These are phyloP conservation scores for Ophiocordyceps camponoti-saundersi DNA, from an alignment of 2,329 filamentous ascomycete species.

Conservation along the genomic window DNA sequence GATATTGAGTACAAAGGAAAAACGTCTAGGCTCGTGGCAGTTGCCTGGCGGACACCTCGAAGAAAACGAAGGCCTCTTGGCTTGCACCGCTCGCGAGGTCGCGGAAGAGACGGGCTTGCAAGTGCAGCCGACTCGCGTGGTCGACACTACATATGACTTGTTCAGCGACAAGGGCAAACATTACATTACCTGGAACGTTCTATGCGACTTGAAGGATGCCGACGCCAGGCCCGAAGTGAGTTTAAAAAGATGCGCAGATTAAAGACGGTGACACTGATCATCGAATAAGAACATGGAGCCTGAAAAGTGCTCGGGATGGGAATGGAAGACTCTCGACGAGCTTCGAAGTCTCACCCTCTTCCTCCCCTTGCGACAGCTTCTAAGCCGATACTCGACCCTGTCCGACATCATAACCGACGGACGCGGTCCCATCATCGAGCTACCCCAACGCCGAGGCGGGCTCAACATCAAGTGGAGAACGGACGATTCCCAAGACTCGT, in stretches of 20 bases:
- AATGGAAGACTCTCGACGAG: constrained; percentile 28
- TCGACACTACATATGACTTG: constrained; percentile 50
- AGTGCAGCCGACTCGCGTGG: constrained; percentile 32
- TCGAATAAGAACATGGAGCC: constrained; percentile 22
- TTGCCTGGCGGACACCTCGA: constrained; percentile 66
- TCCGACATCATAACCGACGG: constrained; percentile 4
- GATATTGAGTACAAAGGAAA: constrained; percentile 3
- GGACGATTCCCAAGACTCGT: not conserved
- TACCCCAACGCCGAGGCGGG: not conserved
- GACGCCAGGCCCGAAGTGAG: constrained; percentile 34
- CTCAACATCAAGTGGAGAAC: not conserved
- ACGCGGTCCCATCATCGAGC: not conserved
- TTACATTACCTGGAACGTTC: constrained; percentile 59
- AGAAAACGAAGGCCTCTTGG: constrained; percentile 41
- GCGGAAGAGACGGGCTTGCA: constrained; percentile 53
- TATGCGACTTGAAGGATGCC: constrained; percentile 29
- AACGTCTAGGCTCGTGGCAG: constrained; percentile 37
- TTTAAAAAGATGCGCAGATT: no score
- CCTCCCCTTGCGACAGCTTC: constrained; percentile 14
- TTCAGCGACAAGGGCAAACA: constrained; percentile 46
- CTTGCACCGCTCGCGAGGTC: constrained; percentile 49
- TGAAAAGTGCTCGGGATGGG: constrained; percentile 33
- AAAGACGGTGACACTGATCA: no score
- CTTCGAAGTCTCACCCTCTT: constrained; percentile 18
- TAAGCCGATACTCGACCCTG: constrained; percentile 9